A percentile compares a stretch with the other conserved stretches of the same genome.
Conservation (phyloP, 768 basidiomycete genomes). For the Auricularia sp. region DNA sequence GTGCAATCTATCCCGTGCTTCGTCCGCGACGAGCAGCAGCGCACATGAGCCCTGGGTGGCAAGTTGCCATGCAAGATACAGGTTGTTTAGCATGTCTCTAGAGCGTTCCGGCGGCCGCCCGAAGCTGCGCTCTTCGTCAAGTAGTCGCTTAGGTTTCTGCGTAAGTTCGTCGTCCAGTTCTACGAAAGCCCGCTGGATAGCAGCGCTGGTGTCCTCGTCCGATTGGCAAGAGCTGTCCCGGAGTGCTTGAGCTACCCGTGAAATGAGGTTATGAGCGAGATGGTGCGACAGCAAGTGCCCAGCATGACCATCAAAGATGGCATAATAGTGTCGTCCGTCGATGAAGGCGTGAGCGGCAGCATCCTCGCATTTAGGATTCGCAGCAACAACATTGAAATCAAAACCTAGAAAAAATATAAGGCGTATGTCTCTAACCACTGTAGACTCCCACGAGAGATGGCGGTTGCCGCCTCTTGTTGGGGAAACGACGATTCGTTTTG, state of each 20-base stretch:
- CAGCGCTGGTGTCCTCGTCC: neutral
- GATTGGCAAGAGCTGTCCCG: neutral
- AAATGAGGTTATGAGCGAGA: neutral
- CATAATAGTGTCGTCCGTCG: neutral
- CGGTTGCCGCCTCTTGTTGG: too few relatives aligned
- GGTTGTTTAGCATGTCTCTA: neutral
- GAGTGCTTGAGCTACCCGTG: neutral
- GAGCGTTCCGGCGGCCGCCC: neutral
- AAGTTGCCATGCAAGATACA: neutral
- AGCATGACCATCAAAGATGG: neutral
- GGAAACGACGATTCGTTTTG: too few relatives aligned
- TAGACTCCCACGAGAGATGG: too few relatives aligned
- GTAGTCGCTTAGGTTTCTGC: constrained; percentile 19
- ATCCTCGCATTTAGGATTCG: neutral
- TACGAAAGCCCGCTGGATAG: constrained; percentile 29
- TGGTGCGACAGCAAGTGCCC: neutral
- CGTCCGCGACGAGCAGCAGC: constrained; percentile 79
- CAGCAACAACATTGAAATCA: neutral
- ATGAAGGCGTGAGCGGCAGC: neutral
- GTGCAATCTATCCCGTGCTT: constrained; percentile 70
- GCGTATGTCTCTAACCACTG: too few relatives aligned
- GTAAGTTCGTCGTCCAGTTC: constrained; percentile 34
- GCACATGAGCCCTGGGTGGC: constrained; percentile 57
- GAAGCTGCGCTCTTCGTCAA: neutral
- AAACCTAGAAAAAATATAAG: neutral